Base-by-base conservation (phyloP, 2,329 filamentous ascomycete genomes). In the Davidsoniella neocaledoniae region DNA sequence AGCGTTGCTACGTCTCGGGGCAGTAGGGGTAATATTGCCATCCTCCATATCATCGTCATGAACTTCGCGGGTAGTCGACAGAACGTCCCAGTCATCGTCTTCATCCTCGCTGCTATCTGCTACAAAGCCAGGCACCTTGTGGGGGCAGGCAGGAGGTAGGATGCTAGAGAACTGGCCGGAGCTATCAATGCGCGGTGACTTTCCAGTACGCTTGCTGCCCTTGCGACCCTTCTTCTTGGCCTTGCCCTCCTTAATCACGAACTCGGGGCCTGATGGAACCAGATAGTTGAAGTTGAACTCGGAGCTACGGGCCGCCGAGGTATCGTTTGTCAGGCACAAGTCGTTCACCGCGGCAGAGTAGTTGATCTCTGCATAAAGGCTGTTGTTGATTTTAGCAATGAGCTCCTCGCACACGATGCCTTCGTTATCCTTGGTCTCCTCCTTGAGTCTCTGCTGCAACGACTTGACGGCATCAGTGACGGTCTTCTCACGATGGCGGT, bases 221-320 rank as follows among this genome's bases (percentile, higher is more conserved):
- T 46, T 51, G 8, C 36, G 38, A 16, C 21, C 16, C 17, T 44
- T 48, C 44, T 48, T 51, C 25, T 29, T 51, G 19, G 25, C n/a
- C 40, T 51, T 51, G 42, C 29, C 36, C 5, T 38, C 33, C 36
- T 40, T 46, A 8, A 51, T 29, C 9, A 43, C 36, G 21, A 51
- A 51, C 40, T 51, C 49, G 6, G 45, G 39, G 29, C 44, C 49
- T 19, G 39, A 16, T 19, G 44, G 39, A 12, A 37, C 39, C n/a
- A 51, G 16, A 17, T 47, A 51, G 39, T 51, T 48, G 38, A 51
- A 42, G 29, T 46, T 47, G 23, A 51, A 51, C 16, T 48, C 49
- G 14, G 49, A 38, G 12, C 49, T 46, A 12, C 49, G 49, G 19
- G 42, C 49, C 3, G 43, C 45, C 4, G 49, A 48, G 14, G 49